Conservation (phyloP, 2,329 filamentous ascomycete genomes). For the Apiospora saccharicola region DNA sequence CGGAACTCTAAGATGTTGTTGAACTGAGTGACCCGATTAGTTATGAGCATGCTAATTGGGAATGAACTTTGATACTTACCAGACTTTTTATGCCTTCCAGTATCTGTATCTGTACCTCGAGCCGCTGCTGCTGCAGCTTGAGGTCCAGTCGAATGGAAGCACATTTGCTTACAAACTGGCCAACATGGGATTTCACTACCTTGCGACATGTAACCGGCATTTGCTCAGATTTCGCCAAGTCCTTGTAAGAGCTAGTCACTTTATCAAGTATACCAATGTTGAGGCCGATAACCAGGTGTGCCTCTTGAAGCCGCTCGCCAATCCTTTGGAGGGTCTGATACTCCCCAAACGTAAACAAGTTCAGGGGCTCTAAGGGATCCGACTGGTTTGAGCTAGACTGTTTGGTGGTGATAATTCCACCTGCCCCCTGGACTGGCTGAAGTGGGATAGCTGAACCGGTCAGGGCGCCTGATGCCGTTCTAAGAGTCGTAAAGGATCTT, state of each 20-base stretch:
- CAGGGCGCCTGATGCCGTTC: background rate
- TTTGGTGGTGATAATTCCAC: background rate
- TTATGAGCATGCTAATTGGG: background rate
- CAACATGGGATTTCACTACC: background rate
- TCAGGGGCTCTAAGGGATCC: background rate
- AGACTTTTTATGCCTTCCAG: background rate
- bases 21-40: background rate
- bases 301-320: background rate
- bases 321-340: background rate
- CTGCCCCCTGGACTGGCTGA: background rate
- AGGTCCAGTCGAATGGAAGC: background rate
- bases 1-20: constrained; percentile 40
- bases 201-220: background rate
- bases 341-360: background rate
- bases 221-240: background rate
- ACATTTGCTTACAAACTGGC: background rate
- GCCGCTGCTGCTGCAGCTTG: background rate
- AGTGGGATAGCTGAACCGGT: background rate
- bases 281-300: background rate
- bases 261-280: background rate
- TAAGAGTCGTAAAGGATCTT: background rate
- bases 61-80: background rate
- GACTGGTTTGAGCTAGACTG: background rate
- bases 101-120: background rate
- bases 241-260: background rate